phyloP scores from a whole-genome alignment of 1,284 basidiomycete species.

The Golubevia sp. region DNA sequence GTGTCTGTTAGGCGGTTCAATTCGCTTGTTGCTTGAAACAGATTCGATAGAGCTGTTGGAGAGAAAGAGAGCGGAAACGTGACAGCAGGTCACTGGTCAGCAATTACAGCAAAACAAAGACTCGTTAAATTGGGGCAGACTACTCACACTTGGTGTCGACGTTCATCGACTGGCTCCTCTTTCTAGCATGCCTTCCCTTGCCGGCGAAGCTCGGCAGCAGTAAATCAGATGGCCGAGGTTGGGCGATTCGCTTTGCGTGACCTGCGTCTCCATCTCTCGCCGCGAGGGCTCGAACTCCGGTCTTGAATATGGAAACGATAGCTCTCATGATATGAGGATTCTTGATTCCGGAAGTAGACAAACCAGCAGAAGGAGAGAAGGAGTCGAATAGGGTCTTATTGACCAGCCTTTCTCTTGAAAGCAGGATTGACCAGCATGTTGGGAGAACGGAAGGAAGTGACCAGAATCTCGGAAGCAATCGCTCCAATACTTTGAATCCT shows the following conservation, averaged over 20 bases:
- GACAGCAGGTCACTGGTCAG: too few relatives aligned
- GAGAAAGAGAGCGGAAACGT: not conserved
- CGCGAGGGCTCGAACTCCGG: constrained; percentile 16
- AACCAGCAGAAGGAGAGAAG: constrained; percentile 2
- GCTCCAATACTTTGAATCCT: constrained; percentile 73
- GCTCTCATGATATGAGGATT: constrained; percentile 29
- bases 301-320: constrained; percentile 34
- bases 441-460: constrained; percentile 69
- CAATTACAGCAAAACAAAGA: too few relatives aligned
- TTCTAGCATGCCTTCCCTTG: constrained; percentile 16
- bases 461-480: constrained; percentile 74
- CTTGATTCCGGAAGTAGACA: constrained; percentile 2
- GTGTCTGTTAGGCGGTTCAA: constrained; percentile 22
- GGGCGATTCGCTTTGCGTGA: not conserved
- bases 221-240: constrained; percentile 15
- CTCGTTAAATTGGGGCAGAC: too few relatives aligned
- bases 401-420: constrained; percentile 65
- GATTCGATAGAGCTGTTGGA: constrained; percentile 14
- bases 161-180: constrained; percentile 36
- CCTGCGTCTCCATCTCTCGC: not conserved
- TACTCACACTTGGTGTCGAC: constrained; percentile 22
- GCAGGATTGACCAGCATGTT: constrained; percentile 70
- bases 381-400: constrained; percentile 4
- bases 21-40: constrained; percentile 21
- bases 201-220: not conserved